phyloP scores from a whole-genome alignment of 441 rosid species.

The Adansonia madagascariensis region DNA sequence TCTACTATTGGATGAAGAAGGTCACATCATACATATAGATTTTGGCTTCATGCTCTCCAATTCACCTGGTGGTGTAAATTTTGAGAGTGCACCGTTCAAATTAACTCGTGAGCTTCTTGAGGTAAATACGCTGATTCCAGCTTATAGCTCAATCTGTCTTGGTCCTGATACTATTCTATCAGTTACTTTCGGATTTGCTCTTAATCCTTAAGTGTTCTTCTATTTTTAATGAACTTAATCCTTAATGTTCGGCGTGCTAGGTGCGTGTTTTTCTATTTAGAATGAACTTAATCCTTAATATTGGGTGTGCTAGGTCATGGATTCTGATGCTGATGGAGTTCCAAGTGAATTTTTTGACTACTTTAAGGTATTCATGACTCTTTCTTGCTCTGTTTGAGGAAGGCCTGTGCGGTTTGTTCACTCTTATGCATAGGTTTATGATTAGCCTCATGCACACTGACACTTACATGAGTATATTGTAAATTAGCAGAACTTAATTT shows the following conservation, averaged over 20 bases:
- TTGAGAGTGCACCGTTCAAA: conserved; percentile 97
- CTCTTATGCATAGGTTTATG: background rate
- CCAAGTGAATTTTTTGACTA: conserved; percentile 98
- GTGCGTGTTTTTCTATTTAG: too few relatives aligned
- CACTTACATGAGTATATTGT: background rate
- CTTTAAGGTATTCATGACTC: conserved; percentile 63
- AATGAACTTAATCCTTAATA: too few relatives aligned
- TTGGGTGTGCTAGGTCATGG: conserved; percentile 74
- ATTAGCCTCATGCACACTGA: background rate
- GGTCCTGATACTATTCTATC: conserved; percentile 26
- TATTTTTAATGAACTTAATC: too few relatives aligned
- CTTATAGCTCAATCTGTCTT: conserved; percentile 20
- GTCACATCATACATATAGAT: conserved; percentile 98
- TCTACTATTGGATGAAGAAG: conserved; percentile 92
- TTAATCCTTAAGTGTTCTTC: conserved; percentile 18
- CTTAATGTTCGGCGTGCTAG: too few relatives aligned
- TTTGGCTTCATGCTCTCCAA: conserved; percentile 99
- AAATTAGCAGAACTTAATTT: background rate
- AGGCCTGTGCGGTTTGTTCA: conserved; percentile 12
- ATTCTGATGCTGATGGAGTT: conserved; percentile 97
- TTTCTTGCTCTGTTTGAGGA: conserved; percentile 11
- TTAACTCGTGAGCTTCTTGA: conserved; percentile 96
- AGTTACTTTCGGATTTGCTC: conserved; percentile 16
- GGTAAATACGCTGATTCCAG: conserved; percentile 40
- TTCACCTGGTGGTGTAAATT: conserved; percentile 97